Base-by-base conservation (phyloP, 2,329 filamentous ascomycete genomes). In the Paraphaeosphaeria sporulosa region DNA sequence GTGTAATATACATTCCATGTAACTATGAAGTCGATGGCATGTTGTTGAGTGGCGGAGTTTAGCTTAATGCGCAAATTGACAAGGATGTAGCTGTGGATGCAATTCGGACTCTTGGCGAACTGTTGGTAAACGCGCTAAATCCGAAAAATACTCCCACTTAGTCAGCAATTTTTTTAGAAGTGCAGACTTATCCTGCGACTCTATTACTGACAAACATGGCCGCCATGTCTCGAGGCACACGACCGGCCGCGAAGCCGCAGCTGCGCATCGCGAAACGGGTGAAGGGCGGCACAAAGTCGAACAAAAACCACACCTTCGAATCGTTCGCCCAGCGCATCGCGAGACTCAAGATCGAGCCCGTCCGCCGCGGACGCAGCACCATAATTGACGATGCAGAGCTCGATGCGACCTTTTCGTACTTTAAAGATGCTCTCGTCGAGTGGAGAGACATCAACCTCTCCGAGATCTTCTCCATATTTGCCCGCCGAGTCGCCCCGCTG, bases 381-480 rank as follows among this genome's bases (percentile, higher is more conserved):
- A 89, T 91, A 72, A 88, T 95, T 81, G 90, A 94, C 63, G 87
- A 90, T 73, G 89, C 92, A 82, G 90, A 94, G 77, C 84, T 90
- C 72, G 87, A 89, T 61, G 85, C 89, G 23, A 87, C 89, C 30
- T 91, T 91, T n/a, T 97, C 94, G 21, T 95, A 96, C 79, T 93
- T 99, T 70, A 87, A 89, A 69, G 89, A 88, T 48, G 89, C 92
- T 1, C 82, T 98, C 64, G 88, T 93, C 64, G 92, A 91, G 85
- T 99, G 95, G 95, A 83, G 86, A 57, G 95, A 98, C 70, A 86
- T 96, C 78, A 98, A 98, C 79, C 84, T 97, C 64, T 93, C 94
- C 17, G 89, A 90, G 64, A 86, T 84, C 38, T 99, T 97, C 73
- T 87, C 87, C 51, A 82, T 84, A 44, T 98, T 99, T 79, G 86